Evolutionary conservation across 306 rosid species (phyloP).

Genomic region (Oxytropis ochrocephala): DNA sequence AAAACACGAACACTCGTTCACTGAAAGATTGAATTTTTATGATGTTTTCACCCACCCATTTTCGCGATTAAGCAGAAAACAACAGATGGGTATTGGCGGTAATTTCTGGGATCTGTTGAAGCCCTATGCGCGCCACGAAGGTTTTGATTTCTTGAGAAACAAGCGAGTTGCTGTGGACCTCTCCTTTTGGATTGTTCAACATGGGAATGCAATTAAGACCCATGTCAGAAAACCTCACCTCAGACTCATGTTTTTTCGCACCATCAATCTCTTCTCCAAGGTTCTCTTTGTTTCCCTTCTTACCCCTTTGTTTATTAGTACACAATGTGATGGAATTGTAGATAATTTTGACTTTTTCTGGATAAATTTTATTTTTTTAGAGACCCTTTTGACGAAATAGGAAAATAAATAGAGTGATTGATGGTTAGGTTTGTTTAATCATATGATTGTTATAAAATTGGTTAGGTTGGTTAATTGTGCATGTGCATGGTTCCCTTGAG

Average conservation of each 20-base stretch:
- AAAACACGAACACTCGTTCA: background rate
- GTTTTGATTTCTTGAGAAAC: slow-evolving; percentile 83
- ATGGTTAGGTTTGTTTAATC: background rate
- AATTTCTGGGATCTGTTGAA: slow-evolving; percentile 83
- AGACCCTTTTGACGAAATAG: background rate
- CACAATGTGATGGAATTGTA: background rate
- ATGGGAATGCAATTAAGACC: slow-evolving; percentile 57
- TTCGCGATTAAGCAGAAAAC: background rate
- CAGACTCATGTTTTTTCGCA: slow-evolving; percentile 74
- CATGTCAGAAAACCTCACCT: slow-evolving; percentile 60
- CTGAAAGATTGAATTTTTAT: background rate
- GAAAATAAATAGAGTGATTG: background rate
- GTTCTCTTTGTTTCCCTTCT: slow-evolving; percentile 9
- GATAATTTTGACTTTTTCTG: background rate
- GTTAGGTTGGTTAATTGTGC: background rate
- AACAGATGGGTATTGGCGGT: slow-evolving; percentile 73
- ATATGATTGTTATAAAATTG: background rate
- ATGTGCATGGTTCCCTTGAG: background rate
- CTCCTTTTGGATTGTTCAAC: slow-evolving; percentile 86
- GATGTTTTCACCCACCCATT: slow-evolving; percentile 17
- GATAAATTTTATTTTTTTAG: background rate
- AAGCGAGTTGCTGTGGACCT: slow-evolving; percentile 95
- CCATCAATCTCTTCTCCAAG: slow-evolving; percentile 80
- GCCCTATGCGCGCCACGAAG: slow-evolving; percentile 66
- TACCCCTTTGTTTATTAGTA: background rate